These are phyloP conservation scores for Aspergillus asperescens DNA, from an alignment of 495 filamentous ascomycete genomes.

Conservation along the genomic window DNA sequence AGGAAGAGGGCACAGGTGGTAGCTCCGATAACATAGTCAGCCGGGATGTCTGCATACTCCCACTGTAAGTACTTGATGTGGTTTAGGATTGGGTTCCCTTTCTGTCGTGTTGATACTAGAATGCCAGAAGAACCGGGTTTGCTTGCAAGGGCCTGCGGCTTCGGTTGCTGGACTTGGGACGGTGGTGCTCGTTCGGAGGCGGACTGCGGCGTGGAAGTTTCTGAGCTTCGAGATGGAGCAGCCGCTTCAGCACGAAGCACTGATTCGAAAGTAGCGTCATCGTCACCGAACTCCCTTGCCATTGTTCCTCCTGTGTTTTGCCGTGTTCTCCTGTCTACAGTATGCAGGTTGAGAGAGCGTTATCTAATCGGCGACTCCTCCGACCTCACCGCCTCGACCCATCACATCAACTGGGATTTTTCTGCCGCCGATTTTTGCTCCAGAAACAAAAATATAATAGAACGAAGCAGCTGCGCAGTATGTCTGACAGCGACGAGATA, in stretches of 20 bases:
- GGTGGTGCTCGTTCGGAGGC: constrained; percentile 20
- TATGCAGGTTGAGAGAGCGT: neutral
- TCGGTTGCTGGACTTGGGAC: constrained; percentile 74
- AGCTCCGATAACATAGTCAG: constrained; percentile 82
- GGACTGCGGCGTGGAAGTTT: constrained; percentile 28
- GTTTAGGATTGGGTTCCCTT: constrained; percentile 89
- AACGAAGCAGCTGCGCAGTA: constrained; percentile 15
- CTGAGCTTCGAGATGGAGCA: constrained; percentile 8
- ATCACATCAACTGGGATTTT: constrained; percentile 26
- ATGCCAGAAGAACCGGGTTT: constrained; percentile 70
- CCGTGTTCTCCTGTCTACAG: neutral
- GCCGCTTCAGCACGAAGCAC: constrained; percentile 45
- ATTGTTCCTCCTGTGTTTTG: neutral
- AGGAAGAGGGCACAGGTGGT: constrained; percentile 92
- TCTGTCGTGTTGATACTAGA: constrained; percentile 79
- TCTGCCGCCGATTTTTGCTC: constrained; percentile 44
- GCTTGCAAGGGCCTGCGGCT: constrained; percentile 70
- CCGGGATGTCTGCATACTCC: constrained; percentile 93
- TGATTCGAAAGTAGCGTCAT: constrained; percentile 53
- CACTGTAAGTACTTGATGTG: constrained; percentile 78
- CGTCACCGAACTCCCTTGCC: constrained; percentile 16
- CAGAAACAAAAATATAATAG: constrained; percentile 22
- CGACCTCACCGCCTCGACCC: constrained; percentile 21
- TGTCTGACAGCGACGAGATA: constrained; percentile 26
- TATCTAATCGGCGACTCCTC: constrained; percentile 13